A percentile compares a stretch with the other conserved stretches of the same genome.
Evolutionary conservation across 1,139 yeast species (phyloP).

Genomic region (Hanseniaspora sp.): DNA sequence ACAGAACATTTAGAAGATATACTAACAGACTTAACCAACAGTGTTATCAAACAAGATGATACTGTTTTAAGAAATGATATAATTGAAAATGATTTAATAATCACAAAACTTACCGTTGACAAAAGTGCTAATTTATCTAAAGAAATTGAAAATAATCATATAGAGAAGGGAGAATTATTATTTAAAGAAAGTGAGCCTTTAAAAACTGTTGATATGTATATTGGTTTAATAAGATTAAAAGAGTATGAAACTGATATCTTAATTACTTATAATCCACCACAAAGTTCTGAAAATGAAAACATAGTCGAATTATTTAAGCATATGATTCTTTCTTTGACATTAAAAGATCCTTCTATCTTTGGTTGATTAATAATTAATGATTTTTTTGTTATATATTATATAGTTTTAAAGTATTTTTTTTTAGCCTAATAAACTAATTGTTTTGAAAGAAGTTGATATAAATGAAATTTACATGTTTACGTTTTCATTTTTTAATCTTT

Average conservation of each 20-base stretch:
- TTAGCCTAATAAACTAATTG: too few relatives aligned
- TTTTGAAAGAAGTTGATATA: too few relatives aligned
- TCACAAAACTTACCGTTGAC: conserved; percentile 16
- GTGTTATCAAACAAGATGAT: neutral
- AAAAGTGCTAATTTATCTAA: conserved; percentile 27
- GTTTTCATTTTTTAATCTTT: too few relatives aligned
- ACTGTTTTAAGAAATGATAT: conserved; percentile 11
- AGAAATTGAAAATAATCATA: conserved; percentile 21
- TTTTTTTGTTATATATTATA: too few relatives aligned
- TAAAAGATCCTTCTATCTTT: conserved; percentile 39
- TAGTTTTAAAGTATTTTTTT: too few relatives aligned
- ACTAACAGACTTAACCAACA: conserved; percentile 18
- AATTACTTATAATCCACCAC: conserved; percentile 49
- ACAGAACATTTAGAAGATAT: conserved; percentile 36
- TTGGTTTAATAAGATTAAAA: conserved; percentile 44
- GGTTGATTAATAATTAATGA: conserved; percentile 25
- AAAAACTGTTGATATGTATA: conserved; percentile 36
- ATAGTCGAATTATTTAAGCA: conserved; percentile 27
- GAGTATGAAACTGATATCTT: conserved; percentile 51
- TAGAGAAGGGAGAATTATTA: conserved; percentile 39
- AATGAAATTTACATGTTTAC: too few relatives aligned
- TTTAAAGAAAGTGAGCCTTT: conserved; percentile 30
- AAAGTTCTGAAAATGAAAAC: conserved; percentile 23
- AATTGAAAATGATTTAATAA: conserved; percentile 21
- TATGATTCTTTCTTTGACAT: conserved; percentile 29